Percentiles rank a stretch among this genome's conserved stretches.
phyloP scores from a whole-genome alignment of 2,329 filamentous ascomycete genomes.

The Colletotrichum cordylinicola region DNA sequence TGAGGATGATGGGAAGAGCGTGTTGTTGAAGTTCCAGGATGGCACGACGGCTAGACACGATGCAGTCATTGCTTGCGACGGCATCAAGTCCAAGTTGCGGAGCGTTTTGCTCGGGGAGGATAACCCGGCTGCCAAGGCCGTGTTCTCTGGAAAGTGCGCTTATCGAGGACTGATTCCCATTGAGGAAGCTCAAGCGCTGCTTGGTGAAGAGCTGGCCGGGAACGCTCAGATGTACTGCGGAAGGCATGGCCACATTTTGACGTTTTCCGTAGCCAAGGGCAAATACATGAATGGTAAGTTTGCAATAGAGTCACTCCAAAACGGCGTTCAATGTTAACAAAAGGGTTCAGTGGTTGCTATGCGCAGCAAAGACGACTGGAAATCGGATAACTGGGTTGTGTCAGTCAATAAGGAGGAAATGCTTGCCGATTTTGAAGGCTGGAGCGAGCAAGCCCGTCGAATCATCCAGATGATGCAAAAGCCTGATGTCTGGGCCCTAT shows the following conservation, averaged over 20 bases:
- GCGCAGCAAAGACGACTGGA: slow-evolving; percentile 5
- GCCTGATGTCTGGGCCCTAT: slow-evolving; percentile 16
- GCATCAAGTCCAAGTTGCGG: slow-evolving; percentile 57
- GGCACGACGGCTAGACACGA: slow-evolving; percentile 42
- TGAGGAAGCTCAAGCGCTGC: slow-evolving; percentile 52
- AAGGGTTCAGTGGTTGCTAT: not conserved
- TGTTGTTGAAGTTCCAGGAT: slow-evolving; percentile 42
- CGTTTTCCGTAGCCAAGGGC: slow-evolving; percentile 62
- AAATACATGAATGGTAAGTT: slow-evolving; percentile 52
- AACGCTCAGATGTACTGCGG: slow-evolving; percentile 60
- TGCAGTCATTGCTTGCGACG: slow-evolving; percentile 61
- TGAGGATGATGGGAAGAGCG: slow-evolving; percentile 11
- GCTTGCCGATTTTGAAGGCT: slow-evolving; percentile 8
- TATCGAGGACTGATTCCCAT: slow-evolving; percentile 57
- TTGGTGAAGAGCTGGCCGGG: slow-evolving; percentile 44
- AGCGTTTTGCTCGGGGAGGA: slow-evolving; percentile 53
- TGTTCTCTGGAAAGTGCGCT: slow-evolving; percentile 62
- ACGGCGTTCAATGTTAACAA: not conserved
- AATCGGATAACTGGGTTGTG: slow-evolving; percentile 11
- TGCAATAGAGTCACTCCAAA: too few relatives aligned
- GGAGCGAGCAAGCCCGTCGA: not conserved
- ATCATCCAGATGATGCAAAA: slow-evolving; percentile 17
- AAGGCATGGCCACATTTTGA: slow-evolving; percentile 59
- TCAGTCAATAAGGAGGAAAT: slow-evolving; percentile 5
- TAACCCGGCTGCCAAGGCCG: slow-evolving; percentile 40